Evolutionary conservation across 2,329 filamentous ascomycete species (phyloP).

Genomic region (Penicillium sp.): DNA sequence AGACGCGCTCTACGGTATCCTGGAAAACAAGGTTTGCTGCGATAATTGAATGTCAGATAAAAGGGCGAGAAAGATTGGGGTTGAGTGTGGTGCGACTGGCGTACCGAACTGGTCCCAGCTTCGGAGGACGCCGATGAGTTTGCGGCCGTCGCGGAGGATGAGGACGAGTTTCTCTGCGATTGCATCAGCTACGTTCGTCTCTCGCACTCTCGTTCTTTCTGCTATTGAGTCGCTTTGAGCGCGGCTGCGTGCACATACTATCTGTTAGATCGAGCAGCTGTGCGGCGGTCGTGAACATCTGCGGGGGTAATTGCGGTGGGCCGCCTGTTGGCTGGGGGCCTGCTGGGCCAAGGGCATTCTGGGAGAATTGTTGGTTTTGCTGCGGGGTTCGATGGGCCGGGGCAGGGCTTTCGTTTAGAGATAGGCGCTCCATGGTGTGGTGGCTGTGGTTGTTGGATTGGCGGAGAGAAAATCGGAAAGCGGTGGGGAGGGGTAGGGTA

Average conservation of each 20-base stretch:
- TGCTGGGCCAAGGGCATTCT: slow-evolving; percentile 31
- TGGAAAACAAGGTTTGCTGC: slow-evolving; percentile 92
- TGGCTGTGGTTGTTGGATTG: slow-evolving; percentile 5
- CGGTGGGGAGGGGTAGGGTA: slow-evolving; percentile 1
- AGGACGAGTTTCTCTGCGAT: slow-evolving; percentile 89
- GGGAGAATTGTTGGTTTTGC: slow-evolving; percentile 29
- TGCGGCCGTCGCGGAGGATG: slow-evolving; percentile 86
- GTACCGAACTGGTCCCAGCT: slow-evolving; percentile 98
- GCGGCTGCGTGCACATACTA: slow-evolving; percentile 63
- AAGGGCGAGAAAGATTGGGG: not conserved
- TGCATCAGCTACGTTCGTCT: not conserved
- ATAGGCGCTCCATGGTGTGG: slow-evolving; percentile 38
- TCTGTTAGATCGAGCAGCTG: slow-evolving; percentile 95
- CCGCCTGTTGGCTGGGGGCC: slow-evolving; percentile 35
- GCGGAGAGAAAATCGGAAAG: slow-evolving; percentile 14
- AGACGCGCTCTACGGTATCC: slow-evolving; percentile 86
- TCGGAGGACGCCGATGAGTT: slow-evolving; percentile 85
- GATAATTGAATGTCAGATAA: slow-evolving; percentile 4
- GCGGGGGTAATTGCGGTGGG: slow-evolving; percentile 60
- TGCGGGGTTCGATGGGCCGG: slow-evolving; percentile 27
- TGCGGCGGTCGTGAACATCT: slow-evolving; percentile 98
- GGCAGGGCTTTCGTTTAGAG: slow-evolving; percentile 35
- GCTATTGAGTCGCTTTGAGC: not conserved
- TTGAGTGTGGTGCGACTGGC: slow-evolving; percentile 21
- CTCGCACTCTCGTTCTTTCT: not conserved